A percentile compares a stretch with the other conserved stretches of the same genome.
Conservation (phyloP, 805 yeast species). For the Hanseniaspora taiwanica region DNA sequence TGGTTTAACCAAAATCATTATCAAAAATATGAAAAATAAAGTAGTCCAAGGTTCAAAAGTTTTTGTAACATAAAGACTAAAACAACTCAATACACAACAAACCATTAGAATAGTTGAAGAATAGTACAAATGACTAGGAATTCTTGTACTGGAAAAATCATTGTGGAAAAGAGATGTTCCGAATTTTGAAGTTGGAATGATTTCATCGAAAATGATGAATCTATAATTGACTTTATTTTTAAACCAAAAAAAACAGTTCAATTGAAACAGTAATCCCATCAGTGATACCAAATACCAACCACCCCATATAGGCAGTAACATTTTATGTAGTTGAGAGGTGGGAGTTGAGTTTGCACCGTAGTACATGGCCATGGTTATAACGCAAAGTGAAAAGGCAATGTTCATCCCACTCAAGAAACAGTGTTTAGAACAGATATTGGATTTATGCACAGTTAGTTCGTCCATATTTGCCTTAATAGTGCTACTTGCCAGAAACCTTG, state of each 20-base stretch:
- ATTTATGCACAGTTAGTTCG: conserved; percentile 23
- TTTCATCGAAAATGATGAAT: conserved; percentile 69
- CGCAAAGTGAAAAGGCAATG: conserved; percentile 58
- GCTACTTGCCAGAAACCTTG: conserved; percentile 14
- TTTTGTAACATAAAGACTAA: conserved; percentile 60
- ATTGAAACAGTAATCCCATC: conserved; percentile 48
- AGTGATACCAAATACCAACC: conserved; percentile 63
- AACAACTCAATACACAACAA: conserved; percentile 54
- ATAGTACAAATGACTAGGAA: conserved; percentile 37
- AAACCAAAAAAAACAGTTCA: conserved; percentile 65
- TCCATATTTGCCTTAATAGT: conserved; percentile 17
- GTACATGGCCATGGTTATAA: conserved; percentile 46
- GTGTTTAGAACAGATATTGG: conserved; percentile 21
- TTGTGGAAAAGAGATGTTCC: conserved; percentile 26
- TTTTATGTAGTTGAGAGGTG: conserved; percentile 28
- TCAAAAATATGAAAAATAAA: conserved; percentile 35
- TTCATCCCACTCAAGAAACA: conserved; percentile 54
- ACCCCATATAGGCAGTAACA: conserved; percentile 78
- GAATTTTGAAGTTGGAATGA: conserved; percentile 41
- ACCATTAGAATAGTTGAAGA: conserved; percentile 48
- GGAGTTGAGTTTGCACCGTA: conserved; percentile 33
- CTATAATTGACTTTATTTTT: conserved; percentile 70
- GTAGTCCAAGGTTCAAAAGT: conserved; percentile 73
- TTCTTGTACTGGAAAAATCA: conserved; percentile 24
- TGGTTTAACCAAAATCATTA: conserved; percentile 39